These are phyloP conservation scores for Erodium trifolium DNA, from an alignment of 441 rosid species.

Conservation along the genomic window DNA sequence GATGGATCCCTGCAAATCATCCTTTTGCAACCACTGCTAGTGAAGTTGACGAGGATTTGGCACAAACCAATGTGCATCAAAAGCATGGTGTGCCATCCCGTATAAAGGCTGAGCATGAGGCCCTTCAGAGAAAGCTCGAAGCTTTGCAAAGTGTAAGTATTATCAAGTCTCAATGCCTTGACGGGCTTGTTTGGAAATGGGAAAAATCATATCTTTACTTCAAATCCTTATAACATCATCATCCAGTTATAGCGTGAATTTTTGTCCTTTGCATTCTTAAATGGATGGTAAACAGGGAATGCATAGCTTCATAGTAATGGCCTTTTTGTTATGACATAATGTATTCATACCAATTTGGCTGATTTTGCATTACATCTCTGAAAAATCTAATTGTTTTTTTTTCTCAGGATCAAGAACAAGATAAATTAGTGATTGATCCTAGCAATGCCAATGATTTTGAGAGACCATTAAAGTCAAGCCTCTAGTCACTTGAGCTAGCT, in stretches of 20 bases:
- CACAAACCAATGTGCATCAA: constrained; percentile 88
- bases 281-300: too few species aligned
- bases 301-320: neutral
- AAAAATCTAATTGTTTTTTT: constrained; percentile 14
- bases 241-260: too few species aligned
- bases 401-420: constrained; percentile 66
- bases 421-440: constrained; percentile 49
- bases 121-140: constrained; percentile 76
- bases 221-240: neutral
- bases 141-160: constrained; percentile 59
- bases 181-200: neutral
- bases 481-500: constrained; percentile 30
- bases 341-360: neutral
- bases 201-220: neutral
- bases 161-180: neutral
- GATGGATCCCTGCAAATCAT: constrained; percentile 97
- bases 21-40: constrained; percentile 86
- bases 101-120: constrained; percentile 88
- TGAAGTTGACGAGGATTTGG: constrained; percentile 81
- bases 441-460: constrained; percentile 64
- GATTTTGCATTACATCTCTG: neutral
- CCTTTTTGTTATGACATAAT: neutral
- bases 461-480: constrained; percentile 55
- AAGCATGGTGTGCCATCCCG: constrained; percentile 91
- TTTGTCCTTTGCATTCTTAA: too few species aligned